A percentile compares a stretch with the other conserved stretches of the same genome.
Conservation (phyloP, 306 rosid genomes). For the Trifolium subterraneum region DNA sequence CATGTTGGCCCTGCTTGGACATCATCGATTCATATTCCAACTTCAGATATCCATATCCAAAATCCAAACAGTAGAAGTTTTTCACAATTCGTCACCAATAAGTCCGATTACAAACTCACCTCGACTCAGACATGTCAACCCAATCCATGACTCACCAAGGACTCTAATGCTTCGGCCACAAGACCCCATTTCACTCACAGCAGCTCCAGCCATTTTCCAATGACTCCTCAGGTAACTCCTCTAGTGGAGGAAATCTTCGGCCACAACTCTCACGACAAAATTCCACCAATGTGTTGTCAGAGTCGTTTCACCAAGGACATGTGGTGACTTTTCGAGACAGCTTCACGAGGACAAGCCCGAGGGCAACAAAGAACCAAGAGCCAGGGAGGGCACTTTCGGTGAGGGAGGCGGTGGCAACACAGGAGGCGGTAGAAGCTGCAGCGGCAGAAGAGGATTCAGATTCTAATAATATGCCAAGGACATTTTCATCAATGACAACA, state of each 20-base stretch:
- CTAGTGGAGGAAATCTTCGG: slow-evolving; percentile 26
- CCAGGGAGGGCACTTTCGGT: slow-evolving; percentile 48
- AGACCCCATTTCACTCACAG: slow-evolving; percentile 30
- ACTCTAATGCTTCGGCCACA: not conserved
- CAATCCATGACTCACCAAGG: slow-evolving; percentile 26
- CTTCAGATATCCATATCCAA: slow-evolving; percentile 61
- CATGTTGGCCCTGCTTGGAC: slow-evolving; percentile 78
- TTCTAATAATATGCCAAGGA: not conserved
- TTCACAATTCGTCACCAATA: slow-evolving; percentile 32
- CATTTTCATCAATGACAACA: slow-evolving; percentile 12
- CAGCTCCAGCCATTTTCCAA: slow-evolving; percentile 31
- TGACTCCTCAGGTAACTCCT: slow-evolving; percentile 13
- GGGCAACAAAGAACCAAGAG: not conserved
- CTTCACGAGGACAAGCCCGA: slow-evolving; percentile 42
- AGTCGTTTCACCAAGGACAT: slow-evolving; percentile 38
- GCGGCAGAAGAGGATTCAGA: slow-evolving; percentile 5
- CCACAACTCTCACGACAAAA: slow-evolving; percentile 48
- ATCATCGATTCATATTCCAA: slow-evolving; percentile 59
- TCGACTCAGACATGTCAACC: slow-evolving; percentile 29
- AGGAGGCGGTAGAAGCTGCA: slow-evolving; percentile 46
- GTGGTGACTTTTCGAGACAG: slow-evolving; percentile 37
- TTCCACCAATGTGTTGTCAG: slow-evolving; percentile 42
- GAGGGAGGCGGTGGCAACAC: slow-evolving; percentile 49
- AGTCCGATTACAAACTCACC: not conserved
- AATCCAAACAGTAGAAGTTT: slow-evolving; percentile 33